Base-by-base conservation (phyloP, 306 rosid genomes). In the Cicer yamashitae region DNA sequence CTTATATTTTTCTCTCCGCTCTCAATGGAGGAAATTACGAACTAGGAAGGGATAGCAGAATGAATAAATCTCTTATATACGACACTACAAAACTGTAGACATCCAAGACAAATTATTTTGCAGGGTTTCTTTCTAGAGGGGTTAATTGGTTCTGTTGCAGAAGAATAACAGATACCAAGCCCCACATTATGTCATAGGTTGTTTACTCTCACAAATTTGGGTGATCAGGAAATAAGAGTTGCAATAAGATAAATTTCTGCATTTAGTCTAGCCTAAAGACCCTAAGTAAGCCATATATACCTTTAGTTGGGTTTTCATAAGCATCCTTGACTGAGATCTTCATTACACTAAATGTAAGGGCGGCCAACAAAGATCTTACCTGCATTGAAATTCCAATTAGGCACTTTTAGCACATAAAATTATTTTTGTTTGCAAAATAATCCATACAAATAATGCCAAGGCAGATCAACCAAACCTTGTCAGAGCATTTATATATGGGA, bases 261-360 rank as follows among this genome's bases (percentile, higher is more conserved):
- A 77, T 77, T 65, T 39, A 77, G 58, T 77, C 72, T 53, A 13
- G 40, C 66, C 63, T 25, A 58, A 44, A 39, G 57, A 56, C 20
- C 74, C 38, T 12, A 65, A 70, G 68, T 79, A 43, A 83, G 38
- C n/a, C 45, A 69, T 39, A 67, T 79, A 67, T 79, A 92, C 99
- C 99, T 89, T 87, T 85, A 66, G 96, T 84, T 62, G 79, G 74
- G 82, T 77, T 61, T 70, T 82, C 87, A 75, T 91, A 82, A 81
- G 81, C 85, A 89, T 85, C 92, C 84, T 83, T 87, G 78, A 92
- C 88, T 25, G 96, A 83, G 89, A 94, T 83, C 87, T 85, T 88
- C 82, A 90, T 67, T 79, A 94, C 73, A 68, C 77, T 80, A 80
- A 88, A 94, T 71, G 85, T 79, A 77, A 80, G 96, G 85, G 85